Base-by-base conservation (phyloP, 257 asterid species). In the Nicotiana paniculata region DNA sequence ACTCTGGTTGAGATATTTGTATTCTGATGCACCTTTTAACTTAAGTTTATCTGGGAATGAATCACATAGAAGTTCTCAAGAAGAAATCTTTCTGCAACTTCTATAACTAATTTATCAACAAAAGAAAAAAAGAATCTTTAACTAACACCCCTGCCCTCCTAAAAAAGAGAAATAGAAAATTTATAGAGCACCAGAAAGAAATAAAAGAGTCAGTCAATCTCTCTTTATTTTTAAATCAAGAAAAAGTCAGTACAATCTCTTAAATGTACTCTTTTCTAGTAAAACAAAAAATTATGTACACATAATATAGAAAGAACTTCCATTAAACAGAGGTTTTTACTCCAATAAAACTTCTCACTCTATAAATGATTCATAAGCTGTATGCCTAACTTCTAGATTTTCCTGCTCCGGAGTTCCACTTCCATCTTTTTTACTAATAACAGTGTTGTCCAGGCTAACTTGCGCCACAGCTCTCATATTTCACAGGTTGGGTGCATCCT, bases 1-100 rank as follows among this genome's bases (percentile, higher is more conserved):
- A 88, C 99, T 92, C 84, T 90, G 99, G 80, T 87, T 92, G 70
- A 95, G 97, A 89, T 92, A 95, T 55, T 83, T 88, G 91, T 90
- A 95, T 67, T 90, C 97, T 63, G 86, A 82, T 77, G 97, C 96
- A 80, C 80, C 85, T 88, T 89, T 91, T 83, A 95, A 85, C 89
- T 85, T 95, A 87, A 95, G 86, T 84, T 87, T 92, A 82, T 87
- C 99, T 95, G 96, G 80, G 86, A 81, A 21, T 30, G 83, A 81
- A 80, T 83, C 67, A 86, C 43, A 81, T 65, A 26, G 17, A 26
- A 28, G 46, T 16, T 67, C 61, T 26, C 62, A 74, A 46, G 30
- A 48, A 0, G 28, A 74, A 46, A 51, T 51, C 17, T 21, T 53
- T 74, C 62, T 51, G 46, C 80, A 26, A 2, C 16, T 75, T 28